Conservation (phyloP, 2,329 filamentous ascomycete species). For the Fragosphaeria purpurea region DNA sequence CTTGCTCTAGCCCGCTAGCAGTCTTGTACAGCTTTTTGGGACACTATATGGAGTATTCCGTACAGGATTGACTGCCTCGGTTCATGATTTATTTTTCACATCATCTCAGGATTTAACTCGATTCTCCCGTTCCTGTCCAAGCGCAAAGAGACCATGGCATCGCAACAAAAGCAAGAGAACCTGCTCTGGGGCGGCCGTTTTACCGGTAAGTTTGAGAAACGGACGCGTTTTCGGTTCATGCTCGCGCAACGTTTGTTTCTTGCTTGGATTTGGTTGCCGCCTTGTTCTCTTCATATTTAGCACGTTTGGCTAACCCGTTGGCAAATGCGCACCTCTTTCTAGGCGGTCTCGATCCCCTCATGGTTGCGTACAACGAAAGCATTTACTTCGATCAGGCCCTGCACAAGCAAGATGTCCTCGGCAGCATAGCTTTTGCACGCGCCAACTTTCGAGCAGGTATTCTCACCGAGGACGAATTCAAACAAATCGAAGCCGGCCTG, state of each 20-base stretch:
- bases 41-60: too few relatives aligned
- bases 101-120: too few relatives aligned
- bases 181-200: conserved; percentile 40
- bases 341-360: conserved; percentile 77
- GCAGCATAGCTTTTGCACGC: conserved; percentile 70
- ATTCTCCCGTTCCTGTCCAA: too few relatives aligned
- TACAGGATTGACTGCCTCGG: too few relatives aligned
- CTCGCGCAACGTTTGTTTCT: not conserved
- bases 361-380: conserved; percentile 75
- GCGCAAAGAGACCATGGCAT: conserved; percentile 12
- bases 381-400: conserved; percentile 71
- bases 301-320: too few relatives aligned
- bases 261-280: not conserved
- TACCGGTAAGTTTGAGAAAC: conserved; percentile 27
- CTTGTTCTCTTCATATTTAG: too few relatives aligned
- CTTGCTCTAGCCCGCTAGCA: too few relatives aligned
- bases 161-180: conserved; percentile 28
- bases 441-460: conserved; percentile 70
- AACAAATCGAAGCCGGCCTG: conserved; percentile 63
- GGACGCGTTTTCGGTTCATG: too few relatives aligned
- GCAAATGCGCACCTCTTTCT: not conserved
- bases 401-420: conserved; percentile 71
- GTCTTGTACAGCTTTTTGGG: too few relatives aligned
- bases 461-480: conserved; percentile 62
- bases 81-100: too few relatives aligned